Conservation (phyloP, 225 moss, liverwort and hornwort genomes). For the Bryoerythrophyllum caledonicum region DNA sequence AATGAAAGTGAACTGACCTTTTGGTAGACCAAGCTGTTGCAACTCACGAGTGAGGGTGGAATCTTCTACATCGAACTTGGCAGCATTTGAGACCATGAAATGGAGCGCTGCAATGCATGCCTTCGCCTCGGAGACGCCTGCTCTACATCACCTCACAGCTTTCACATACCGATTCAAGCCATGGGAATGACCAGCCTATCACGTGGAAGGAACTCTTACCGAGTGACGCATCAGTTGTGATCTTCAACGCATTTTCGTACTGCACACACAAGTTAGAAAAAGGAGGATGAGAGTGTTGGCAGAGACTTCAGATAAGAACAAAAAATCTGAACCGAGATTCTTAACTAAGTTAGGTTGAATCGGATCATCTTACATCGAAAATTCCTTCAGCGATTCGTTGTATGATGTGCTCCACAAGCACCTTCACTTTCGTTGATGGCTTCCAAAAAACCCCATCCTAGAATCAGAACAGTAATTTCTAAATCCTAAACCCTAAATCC, state of each 20-base stretch:
- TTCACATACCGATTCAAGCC: constrained; percentile 7
- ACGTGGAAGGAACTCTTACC: constrained; percentile 48
- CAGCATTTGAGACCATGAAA: constrained; percentile 85
- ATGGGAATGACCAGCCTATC: background rate
- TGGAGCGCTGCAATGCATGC: constrained; percentile 91
- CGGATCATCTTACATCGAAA: constrained; percentile 60
- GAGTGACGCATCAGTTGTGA: constrained; percentile 65
- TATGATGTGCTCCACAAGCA: constrained; percentile 70
- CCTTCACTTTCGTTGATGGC: constrained; percentile 71
- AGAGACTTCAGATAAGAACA: background rate
- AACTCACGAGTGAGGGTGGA: constrained; percentile 76
- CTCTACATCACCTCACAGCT: constrained; percentile 40
- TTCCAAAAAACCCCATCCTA: constrained; percentile 33
- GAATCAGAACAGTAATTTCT: background rate
- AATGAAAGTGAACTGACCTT: constrained; percentile 46
- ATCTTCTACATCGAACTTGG: constrained; percentile 90
- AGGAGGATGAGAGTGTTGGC: background rate
- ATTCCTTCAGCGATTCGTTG: constrained; percentile 64
- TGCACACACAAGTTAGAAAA: constrained; percentile 40
- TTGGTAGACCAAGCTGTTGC: constrained; percentile 93
- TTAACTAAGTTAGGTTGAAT: background rate
- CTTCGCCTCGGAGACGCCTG: constrained; percentile 83
- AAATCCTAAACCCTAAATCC: constrained; percentile 15
- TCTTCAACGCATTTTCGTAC: constrained; percentile 83
- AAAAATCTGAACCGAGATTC: background rate